phyloP scores from a whole-genome alignment of 192 early-diverging fungal species.

The Coemansia reversa region DNA sequence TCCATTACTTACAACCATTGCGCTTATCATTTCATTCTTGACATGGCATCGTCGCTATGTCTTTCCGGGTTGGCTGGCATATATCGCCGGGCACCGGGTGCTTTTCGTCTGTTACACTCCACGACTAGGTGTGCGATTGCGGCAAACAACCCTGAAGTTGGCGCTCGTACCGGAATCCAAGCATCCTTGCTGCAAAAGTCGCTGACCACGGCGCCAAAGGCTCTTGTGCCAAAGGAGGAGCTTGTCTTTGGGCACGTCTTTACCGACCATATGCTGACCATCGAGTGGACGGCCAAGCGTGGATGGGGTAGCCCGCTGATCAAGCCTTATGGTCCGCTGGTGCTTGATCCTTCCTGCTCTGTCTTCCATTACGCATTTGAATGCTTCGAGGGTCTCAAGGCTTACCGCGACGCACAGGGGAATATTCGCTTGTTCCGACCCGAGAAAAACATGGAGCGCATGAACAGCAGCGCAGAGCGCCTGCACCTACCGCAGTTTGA shows the following conservation, averaged over 20 bases:
- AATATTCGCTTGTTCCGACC: slow-evolving; percentile 93
- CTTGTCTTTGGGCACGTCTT: slow-evolving; percentile 89
- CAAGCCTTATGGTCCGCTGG: slow-evolving; percentile 75
- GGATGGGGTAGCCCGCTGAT: slow-evolving; percentile 80
- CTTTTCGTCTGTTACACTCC: slow-evolving; percentile 13
- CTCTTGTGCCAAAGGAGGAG: slow-evolving; percentile 61
- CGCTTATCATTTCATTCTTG: not conserved
- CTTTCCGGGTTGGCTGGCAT: slow-evolving; percentile 7
- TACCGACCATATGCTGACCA: slow-evolving; percentile 89
- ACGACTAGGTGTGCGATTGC: slow-evolving; percentile 13
- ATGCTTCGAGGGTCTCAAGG: slow-evolving; percentile 93
- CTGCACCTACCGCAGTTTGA: slow-evolving; percentile 84
- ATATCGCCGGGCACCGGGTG: not conserved
- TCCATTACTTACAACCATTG: not conserved
- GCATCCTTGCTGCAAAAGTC: slow-evolving; percentile 20
- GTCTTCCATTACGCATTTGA: slow-evolving; percentile 94
- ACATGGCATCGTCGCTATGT: slow-evolving; percentile 4
- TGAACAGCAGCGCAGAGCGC: slow-evolving; percentile 74
- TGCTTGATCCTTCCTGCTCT: slow-evolving; percentile 76
- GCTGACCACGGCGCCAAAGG: slow-evolving; percentile 52
- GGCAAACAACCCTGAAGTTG: not conserved
- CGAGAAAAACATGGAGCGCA: slow-evolving; percentile 94
- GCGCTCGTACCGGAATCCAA: slow-evolving; percentile 7
- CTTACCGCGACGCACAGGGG: slow-evolving; percentile 89
- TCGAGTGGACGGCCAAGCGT: slow-evolving; percentile 69